These are phyloP conservation scores for Aspergillus spinulosporus DNA, from an alignment of 2,329 filamentous ascomycete genomes.

Conservation along the genomic window DNA sequence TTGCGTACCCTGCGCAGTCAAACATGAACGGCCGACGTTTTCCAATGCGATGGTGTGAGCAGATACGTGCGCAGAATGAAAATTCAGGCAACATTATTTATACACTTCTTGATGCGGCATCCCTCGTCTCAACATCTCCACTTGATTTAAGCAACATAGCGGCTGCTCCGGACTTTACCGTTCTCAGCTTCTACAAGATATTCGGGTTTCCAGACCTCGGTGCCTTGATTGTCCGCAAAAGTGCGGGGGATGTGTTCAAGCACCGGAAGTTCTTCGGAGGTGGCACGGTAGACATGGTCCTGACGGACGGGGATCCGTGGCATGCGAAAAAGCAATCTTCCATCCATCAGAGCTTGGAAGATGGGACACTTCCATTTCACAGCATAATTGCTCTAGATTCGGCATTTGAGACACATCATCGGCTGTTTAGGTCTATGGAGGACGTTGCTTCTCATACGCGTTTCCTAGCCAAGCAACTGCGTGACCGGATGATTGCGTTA, in stretches of 20 bases:
- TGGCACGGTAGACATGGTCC: conserved; percentile 88
- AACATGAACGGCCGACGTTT: conserved; percentile 84
- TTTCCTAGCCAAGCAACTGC: conserved; percentile 62
- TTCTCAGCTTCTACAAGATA: conserved; percentile 93
- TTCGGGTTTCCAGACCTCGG: conserved; percentile 94
- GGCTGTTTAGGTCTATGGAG: conserved; percentile 70
- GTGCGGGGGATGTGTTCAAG: conserved; percentile 63
- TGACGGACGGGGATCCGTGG: conserved; percentile 75
- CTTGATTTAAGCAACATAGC: conserved; percentile 66
- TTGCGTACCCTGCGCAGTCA: conserved; percentile 88
- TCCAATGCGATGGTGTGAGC: conserved; percentile 67
- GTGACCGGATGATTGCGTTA: conserved; percentile 59
- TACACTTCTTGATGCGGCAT: conserved; percentile 81
- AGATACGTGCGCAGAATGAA: conserved; percentile 43
- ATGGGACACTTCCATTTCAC: conserved; percentile 88
- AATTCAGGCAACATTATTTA: conserved; percentile 48
- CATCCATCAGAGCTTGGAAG: conserved; percentile 81
- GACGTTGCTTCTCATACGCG: conserved; percentile 70
- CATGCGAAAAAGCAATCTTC: conserved; percentile 71
- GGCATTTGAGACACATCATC: conserved; percentile 68
- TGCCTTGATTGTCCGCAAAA: conserved; percentile 76
- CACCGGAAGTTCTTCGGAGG: conserved; percentile 84
- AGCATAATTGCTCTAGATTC: conserved; percentile 79
- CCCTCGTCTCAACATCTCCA: conserved; percentile 72
- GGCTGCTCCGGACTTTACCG: conserved; percentile 76